Percentiles rank a stretch among this genome's conserved stretches.
phyloP scores from a whole-genome alignment of 163 green algal genomes.

The Scenedesmus sp. region DNA sequence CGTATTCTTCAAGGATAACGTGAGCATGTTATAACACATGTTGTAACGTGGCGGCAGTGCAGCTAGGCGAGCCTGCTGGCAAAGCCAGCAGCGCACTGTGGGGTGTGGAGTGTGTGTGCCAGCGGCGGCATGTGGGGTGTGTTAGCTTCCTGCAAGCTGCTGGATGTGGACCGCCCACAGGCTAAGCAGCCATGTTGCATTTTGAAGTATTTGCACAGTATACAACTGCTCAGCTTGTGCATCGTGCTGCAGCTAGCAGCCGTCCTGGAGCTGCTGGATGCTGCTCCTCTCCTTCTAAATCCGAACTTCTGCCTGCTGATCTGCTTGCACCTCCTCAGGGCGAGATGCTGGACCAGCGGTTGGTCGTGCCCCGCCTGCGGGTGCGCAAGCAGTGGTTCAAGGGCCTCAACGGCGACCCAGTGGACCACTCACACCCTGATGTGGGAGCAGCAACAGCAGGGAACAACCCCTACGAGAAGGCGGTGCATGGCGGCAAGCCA shows the following conservation, averaged over 20 bases:
- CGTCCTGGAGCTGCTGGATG: too few relatives aligned
- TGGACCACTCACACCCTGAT: conserved; percentile 90
- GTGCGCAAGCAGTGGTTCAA: conserved; percentile 91
- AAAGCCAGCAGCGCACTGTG: neutral
- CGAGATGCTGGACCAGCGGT: conserved; percentile 67
- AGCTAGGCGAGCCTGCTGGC: neutral
- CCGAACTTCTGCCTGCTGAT: neutral
- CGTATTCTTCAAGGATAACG: conserved; percentile 90
- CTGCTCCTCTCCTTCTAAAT: neutral
- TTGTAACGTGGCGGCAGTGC: neutral
- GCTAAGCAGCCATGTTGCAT: too few relatives aligned
- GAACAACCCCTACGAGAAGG: conserved; percentile 44
- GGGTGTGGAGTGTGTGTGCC: neutral
- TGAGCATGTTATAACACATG: conserved; percentile 42
- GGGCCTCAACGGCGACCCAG: conserved; percentile 88
- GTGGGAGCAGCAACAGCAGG: conserved; percentile 59
- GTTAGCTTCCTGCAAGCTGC: neutral
- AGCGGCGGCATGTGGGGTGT: neutral
- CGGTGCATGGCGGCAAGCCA: conserved; percentile 18
- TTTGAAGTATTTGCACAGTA: too few relatives aligned
- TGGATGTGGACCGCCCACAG: too few relatives aligned
- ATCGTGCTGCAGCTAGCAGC: neutral
- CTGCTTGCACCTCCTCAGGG: conserved; percentile 61
- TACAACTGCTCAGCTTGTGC: too few relatives aligned
- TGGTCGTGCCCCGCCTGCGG: conserved; percentile 77